phyloP scores from a whole-genome alignment of 257 asterid species.

The Penstemon eatonii region DNA sequence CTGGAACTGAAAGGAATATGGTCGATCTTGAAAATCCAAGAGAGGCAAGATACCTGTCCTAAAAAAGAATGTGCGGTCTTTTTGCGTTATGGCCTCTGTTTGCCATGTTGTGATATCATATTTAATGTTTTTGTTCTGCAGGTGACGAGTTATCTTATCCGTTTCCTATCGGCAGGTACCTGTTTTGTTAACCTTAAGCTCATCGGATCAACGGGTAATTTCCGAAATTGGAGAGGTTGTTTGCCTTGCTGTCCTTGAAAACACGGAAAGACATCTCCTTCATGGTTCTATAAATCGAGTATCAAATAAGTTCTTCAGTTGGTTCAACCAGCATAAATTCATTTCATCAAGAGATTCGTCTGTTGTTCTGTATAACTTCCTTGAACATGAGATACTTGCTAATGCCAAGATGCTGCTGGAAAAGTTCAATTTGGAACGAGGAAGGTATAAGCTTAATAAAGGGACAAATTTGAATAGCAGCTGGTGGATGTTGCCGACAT shows the following conservation, averaged over 20 bases:
- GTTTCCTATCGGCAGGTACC: slow-evolving; percentile 94
- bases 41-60: slow-evolving; percentile 54
- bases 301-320: slow-evolving; percentile 40
- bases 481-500: slow-evolving; percentile 60
- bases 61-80: slow-evolving; percentile 6
- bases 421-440: slow-evolving; percentile 53
- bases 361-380: slow-evolving; percentile 51
- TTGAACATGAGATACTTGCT: slow-evolving; percentile 61
- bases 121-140: slow-evolving; percentile 72
- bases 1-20: slow-evolving; percentile 74
- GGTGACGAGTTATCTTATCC: slow-evolving; percentile 88
- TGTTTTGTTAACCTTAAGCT: slow-evolving; percentile 54
- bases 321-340: slow-evolving; percentile 50
- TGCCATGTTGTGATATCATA: slow-evolving; percentile 40
- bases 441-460: slow-evolving; percentile 36
- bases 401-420: slow-evolving; percentile 50
- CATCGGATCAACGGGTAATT: slow-evolving; percentile 58
- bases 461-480: slow-evolving; percentile 39
- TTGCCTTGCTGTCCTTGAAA: slow-evolving; percentile 67
- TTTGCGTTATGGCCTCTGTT: slow-evolving; percentile 15
- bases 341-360: slow-evolving; percentile 65
- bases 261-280: slow-evolving; percentile 43
- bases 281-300: slow-evolving; percentile 33
- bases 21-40: slow-evolving; percentile 64
- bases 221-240: slow-evolving; percentile 78